These are phyloP conservation scores for Hypsizygus marmoreus DNA, from an alignment of 768 basidiomycete genomes.

Conservation along the genomic window DNA sequence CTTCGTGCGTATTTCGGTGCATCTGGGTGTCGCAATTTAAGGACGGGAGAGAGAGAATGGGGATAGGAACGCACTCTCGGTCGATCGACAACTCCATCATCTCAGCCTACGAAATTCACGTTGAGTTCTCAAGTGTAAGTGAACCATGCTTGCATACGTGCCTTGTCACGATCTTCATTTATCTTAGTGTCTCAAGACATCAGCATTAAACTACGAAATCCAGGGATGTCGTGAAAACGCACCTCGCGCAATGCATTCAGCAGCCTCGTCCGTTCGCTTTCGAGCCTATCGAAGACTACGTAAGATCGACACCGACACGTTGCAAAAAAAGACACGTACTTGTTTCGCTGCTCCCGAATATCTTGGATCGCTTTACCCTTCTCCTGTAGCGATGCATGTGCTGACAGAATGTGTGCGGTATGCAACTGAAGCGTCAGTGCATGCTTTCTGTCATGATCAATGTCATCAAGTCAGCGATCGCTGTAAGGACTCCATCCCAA, in stretches of 20 bases:
- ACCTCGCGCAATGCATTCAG: slow-evolving; percentile 73
- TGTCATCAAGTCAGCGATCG: slow-evolving; percentile 10
- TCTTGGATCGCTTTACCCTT: slow-evolving; percentile 81
- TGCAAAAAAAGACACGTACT: slow-evolving; percentile 44
- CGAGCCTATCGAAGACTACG: slow-evolving; percentile 48
- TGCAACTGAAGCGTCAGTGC: slow-evolving; percentile 82
- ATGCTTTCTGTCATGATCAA: slow-evolving; percentile 68
- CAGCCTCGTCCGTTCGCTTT: slow-evolving; percentile 73
- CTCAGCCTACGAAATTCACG: slow-evolving; percentile 52
- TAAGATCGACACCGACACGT: not conserved
- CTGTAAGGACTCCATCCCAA: no score
- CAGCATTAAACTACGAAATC: no score
- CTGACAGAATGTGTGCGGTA: slow-evolving; percentile 84
- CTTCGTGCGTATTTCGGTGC: slow-evolving; percentile 64
- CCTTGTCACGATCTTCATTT: slow-evolving; percentile 82
- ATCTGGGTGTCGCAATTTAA: slow-evolving; percentile 39
- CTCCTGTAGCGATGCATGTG: slow-evolving; percentile 76
- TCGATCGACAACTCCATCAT: slow-evolving; percentile 66
- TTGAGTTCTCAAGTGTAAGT: no score
- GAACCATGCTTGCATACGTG: no score
- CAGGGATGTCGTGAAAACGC: slow-evolving; percentile 13
- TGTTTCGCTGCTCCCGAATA: slow-evolving; percentile 81
- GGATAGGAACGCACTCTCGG: slow-evolving; percentile 57
- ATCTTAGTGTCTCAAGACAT: slow-evolving; percentile 43
- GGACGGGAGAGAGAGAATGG: not conserved